Conservation (phyloP, 306 rosid genomes). For the Mimosa pudica region DNA sequence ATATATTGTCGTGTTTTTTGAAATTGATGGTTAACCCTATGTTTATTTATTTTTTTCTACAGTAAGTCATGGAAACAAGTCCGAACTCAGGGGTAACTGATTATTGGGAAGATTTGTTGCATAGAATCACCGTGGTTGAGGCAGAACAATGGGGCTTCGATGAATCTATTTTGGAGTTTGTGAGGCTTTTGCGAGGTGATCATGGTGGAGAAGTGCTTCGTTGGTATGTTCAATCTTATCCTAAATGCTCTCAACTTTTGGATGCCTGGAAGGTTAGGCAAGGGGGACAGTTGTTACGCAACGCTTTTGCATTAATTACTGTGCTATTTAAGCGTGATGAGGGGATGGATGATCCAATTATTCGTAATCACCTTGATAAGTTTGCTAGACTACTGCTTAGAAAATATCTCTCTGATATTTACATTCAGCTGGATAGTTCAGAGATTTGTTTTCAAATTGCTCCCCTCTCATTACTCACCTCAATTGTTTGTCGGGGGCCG, state of each 20-base stretch:
- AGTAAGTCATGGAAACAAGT: conserved; percentile 34
- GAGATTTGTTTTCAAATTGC: conserved; percentile 64
- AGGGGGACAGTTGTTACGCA: conserved; percentile 53
- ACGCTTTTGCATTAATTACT: conserved; percentile 47
- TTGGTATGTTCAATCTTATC: conserved; percentile 56
- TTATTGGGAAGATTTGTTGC: conserved; percentile 46
- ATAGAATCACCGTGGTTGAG: conserved; percentile 48
- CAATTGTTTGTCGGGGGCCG: conserved; percentile 67
- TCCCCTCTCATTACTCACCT: conserved; percentile 62
- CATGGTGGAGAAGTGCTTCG: conserved; percentile 47
- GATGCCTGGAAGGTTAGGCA: conserved; percentile 77
- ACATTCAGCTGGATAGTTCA: conserved; percentile 59
- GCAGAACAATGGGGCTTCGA: background rate
- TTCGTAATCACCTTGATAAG: conserved; percentile 61
- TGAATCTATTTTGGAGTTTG: conserved; percentile 49
- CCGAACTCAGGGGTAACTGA: conserved; percentile 32
- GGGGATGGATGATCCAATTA: conserved; percentile 48
- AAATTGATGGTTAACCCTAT: no score
- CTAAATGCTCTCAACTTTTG: conserved; percentile 67
- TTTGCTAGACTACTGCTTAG: conserved; percentile 55
- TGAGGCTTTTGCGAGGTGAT: conserved; percentile 35
- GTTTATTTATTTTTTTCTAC: background rate
- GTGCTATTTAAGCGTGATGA: conserved; percentile 54
- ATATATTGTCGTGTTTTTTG: no score
- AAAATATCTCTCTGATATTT: conserved; percentile 55